These are phyloP conservation scores for Athelia psychrophila DNA, from an alignment of 1,284 basidiomycete species.

Conservation along the genomic window DNA sequence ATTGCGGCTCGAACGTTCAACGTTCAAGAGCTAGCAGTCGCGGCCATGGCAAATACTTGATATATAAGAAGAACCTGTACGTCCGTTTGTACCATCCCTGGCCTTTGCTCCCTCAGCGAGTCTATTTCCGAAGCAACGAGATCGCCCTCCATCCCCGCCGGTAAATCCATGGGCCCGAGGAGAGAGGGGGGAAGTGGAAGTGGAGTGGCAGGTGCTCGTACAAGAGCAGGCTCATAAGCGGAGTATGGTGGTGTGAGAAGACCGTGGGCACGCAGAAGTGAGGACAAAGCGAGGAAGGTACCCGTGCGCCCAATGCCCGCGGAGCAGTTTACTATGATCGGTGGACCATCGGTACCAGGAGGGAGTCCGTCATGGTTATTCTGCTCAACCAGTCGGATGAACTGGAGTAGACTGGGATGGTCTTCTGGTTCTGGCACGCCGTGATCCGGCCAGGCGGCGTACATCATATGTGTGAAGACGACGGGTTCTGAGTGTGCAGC, in stretches of 20 bases:
- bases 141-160: slow-evolving; percentile 49
- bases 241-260: slow-evolving; percentile 37
- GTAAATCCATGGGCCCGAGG: slow-evolving; percentile 46
- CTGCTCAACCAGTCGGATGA: slow-evolving; percentile 58
- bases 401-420: slow-evolving; percentile 53
- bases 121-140: slow-evolving; percentile 74
- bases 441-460: slow-evolving; percentile 81
- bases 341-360: slow-evolving; percentile 47
- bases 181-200: slow-evolving; percentile 43
- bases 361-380: slow-evolving; percentile 47
- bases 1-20: too few relatives aligned
- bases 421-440: slow-evolving; percentile 65
- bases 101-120: slow-evolving; percentile 73
- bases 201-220: slow-evolving; percentile 24
- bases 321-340: slow-evolving; percentile 82
- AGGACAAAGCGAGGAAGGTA: slow-evolving; percentile 78
- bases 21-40: too few relatives aligned
- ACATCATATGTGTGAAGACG: slow-evolving; percentile 70
- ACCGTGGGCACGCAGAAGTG: slow-evolving; percentile 59
- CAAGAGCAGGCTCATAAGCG: slow-evolving; percentile 14
- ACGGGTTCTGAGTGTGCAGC: slow-evolving; percentile 28
- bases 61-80: slow-evolving; percentile 72
- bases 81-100: slow-evolving; percentile 75
- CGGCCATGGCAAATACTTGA: slow-evolving; percentile 46
- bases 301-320: slow-evolving; percentile 92